Evolutionary conservation across 208 protist species (phyloP).

Genomic region (Trypanosoma vivax): DNA sequence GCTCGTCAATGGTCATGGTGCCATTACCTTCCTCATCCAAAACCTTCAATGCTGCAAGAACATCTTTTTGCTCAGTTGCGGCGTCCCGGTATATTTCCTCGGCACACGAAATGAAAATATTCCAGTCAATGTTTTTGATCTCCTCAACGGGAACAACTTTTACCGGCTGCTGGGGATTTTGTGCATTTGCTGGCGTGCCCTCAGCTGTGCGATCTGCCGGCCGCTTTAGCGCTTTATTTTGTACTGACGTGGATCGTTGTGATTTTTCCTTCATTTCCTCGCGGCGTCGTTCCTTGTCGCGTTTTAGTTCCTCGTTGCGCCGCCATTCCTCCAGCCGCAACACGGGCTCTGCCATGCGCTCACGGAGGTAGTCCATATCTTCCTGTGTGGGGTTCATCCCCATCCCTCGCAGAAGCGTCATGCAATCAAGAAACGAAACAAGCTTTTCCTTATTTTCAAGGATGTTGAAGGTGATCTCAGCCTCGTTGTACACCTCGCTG

Average conservation of each 20-base stretch:
- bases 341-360: conserved; percentile 70
- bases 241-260: conserved; percentile 10
- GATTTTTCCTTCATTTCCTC: conserved; percentile 68
- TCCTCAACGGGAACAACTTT: conserved; percentile 76
- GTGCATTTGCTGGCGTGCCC: conserved; percentile 20
- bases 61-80: conserved; percentile 53
- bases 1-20: conserved; percentile 36
- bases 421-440: conserved; percentile 85
- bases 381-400: conserved; percentile 84
- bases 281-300: conserved; percentile 69
- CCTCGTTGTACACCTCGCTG: conserved; percentile 86
- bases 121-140: conserved; percentile 92
- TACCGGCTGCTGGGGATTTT: conserved; percentile 20
- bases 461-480: conserved; percentile 66
- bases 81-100: conserved; percentile 77
- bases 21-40: conserved; percentile 25
- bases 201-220: conserved; percentile 28
- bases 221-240: conserved; percentile 25
- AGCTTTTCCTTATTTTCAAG: conserved; percentile 87
- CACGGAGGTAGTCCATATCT: conserved; percentile 79
- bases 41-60: conserved; percentile 56
- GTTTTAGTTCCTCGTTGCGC: conserved; percentile 70
- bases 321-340: conserved; percentile 77
- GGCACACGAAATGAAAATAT: conserved; percentile 86
- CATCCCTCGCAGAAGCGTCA: conserved; percentile 83